Percentiles rank a stretch among this genome's conserved stretches.
Conservation (phyloP, 2,329 filamentous ascomycete genomes). For the Pyrenochaeta sp. region DNA sequence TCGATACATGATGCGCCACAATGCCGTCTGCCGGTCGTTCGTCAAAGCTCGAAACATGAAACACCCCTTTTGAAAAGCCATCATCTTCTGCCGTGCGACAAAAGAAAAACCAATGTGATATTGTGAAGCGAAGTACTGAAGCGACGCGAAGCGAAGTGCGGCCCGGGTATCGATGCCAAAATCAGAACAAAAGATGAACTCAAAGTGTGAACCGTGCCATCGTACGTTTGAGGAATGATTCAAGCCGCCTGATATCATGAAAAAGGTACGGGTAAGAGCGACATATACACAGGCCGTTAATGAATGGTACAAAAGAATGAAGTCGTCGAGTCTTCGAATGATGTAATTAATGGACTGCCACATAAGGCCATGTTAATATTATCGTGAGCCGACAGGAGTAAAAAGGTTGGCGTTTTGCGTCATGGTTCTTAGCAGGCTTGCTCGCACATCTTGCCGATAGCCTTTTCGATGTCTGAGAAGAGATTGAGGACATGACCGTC, state of each 20-base stretch:
- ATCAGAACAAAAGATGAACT: conserved; percentile 20
- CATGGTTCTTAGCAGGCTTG: conserved; percentile 41
- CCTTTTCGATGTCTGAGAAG: conserved; percentile 54
- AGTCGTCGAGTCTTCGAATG: conserved; percentile 20
- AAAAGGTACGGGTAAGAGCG: conserved; percentile 21
- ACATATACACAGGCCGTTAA: conserved; percentile 38
- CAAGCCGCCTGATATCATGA: conserved; percentile 16
- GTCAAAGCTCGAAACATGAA: conserved; percentile 35
- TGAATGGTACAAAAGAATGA: conserved; percentile 29
- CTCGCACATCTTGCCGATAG: conserved; percentile 54
- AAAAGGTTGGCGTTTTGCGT: conserved; percentile 18
- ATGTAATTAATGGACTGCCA: conserved; percentile 33
- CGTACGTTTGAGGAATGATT: conserved; percentile 16
- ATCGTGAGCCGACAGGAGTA: conserved; percentile 12
- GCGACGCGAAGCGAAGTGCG: conserved; percentile 15
- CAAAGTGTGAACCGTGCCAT: conserved; percentile 8
- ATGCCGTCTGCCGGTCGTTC: conserved; percentile 24
- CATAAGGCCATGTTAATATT: conserved; percentile 20
- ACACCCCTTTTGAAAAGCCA: conserved; percentile 28
- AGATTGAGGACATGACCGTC: conserved; percentile 53
- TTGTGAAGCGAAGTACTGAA: conserved; percentile 24
- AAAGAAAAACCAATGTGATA: conserved; percentile 22
- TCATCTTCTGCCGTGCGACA: conserved; percentile 19
- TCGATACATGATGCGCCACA: conserved; percentile 36
- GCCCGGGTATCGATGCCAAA: conserved; percentile 41